Base-by-base conservation (phyloP, 352 stramenopile genomes). In the Albugo laibachii region DNA sequence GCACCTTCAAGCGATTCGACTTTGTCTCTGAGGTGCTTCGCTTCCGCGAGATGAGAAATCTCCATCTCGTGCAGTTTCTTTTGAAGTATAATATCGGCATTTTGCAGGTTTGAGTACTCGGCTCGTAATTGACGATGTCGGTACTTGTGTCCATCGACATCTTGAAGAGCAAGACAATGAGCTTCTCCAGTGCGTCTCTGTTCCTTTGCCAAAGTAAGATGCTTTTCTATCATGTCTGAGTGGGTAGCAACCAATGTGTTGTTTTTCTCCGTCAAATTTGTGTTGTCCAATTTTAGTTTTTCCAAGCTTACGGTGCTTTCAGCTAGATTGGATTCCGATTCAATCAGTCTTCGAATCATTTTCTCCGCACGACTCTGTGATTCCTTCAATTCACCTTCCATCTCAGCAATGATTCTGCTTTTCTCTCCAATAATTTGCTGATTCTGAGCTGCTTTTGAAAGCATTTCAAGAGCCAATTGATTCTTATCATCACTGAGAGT, bases 301-400 rank as follows among this genome's bases (percentile, higher is more conserved):
- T 43, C 19, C 38, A 8, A 3, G 3, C 19, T 24, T 8, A 24
- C 3, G 2, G 16, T 19, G 8, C 38, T 43, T 24, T 19, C 3
- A 8, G 16, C 8, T 10, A 43, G 38, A 43, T 8, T 24, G 2
- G 16, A 24, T 43, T 43, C 38, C 38, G 8, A 2, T 24, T 19
- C 19, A 8, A 24, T 24, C 38, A 43, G 16, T 24, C 19, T 43
- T 43, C 38, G 16, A 19, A 10, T 43, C 19, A 43, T 43, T 41
- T 47, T 36, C 15, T 49, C 39, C 14, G 69, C 40, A 43, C 50
- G 34, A 16, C 50, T 35, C 41, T 53, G 49, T 10, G 55, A 41
- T 39, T 73, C 55, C 18, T 47, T 42, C 6, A 80, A 49, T 41
- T 59, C 43, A 11, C 54, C 50, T 41, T 77, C 47, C 13, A 63